Conservation (phyloP, 495 filamentous ascomycete species). For the Aspergillus diversus region DNA sequence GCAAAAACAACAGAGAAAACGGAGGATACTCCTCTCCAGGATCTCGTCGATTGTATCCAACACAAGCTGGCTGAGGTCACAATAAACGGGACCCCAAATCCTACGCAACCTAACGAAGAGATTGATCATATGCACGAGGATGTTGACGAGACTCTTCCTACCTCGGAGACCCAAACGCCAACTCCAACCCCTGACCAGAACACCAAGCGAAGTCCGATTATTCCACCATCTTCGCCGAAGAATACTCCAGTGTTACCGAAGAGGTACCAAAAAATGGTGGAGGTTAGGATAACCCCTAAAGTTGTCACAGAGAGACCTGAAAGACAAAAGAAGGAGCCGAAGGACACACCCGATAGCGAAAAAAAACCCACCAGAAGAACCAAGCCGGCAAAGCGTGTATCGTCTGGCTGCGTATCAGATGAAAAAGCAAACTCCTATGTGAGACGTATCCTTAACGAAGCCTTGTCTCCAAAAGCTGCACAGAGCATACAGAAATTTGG, state of each 20-base stretch:
- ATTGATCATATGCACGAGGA: background rate
- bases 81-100: slow-evolving; percentile 28
- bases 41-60: slow-evolving; percentile 35
- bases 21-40: slow-evolving; percentile 15
- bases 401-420: slow-evolving; percentile 44
- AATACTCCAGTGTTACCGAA: slow-evolving; percentile 8
- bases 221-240: slow-evolving; percentile 11
- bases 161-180: background rate
- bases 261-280: slow-evolving; percentile 36
- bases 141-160: background rate
- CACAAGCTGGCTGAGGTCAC: slow-evolving; percentile 39
- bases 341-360: slow-evolving; percentile 7
- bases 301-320: background rate
- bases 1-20: slow-evolving; percentile 20
- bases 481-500: slow-evolving; percentile 47
- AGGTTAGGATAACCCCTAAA: slow-evolving; percentile 34
- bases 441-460: slow-evolving; percentile 43
- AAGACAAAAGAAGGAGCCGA: slow-evolving; percentile 5
- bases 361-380: slow-evolving; percentile 25
- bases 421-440: slow-evolving; percentile 43
- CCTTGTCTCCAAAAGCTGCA: slow-evolving; percentile 40
- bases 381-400: slow-evolving; percentile 28
- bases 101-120: background rate
- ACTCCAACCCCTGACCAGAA: background rate
- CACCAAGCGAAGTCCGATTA: slow-evolving; percentile 4